Percentiles rank a stretch among this genome's conserved stretches.
These are phyloP conservation scores for Picea abies DNA, from an alignment of 83 land plant genomes.

Conservation along the genomic window DNA sequence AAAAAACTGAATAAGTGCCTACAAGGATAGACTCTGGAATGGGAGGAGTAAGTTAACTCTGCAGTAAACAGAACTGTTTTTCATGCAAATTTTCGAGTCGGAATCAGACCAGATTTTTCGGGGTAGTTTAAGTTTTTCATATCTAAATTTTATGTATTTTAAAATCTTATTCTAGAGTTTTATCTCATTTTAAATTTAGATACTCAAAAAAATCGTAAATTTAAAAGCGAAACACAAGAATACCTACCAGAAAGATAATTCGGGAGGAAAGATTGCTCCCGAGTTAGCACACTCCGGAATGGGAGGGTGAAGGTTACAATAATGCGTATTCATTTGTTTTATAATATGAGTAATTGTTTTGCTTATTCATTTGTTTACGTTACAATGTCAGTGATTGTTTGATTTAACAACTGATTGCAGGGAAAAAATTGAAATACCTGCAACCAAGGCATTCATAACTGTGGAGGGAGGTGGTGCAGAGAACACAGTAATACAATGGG, in stretches of 20 bases:
- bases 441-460: constrained; percentile 68
- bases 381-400: not conserved
- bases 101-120: no score
- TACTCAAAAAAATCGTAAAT: no score
- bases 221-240: no score
- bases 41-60: constrained; percentile 13
- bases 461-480: constrained; percentile 80
- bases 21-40: not conserved
- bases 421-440: constrained; percentile 67
- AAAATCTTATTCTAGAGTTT: no score
- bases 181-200: no score
- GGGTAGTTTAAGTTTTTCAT: no score
- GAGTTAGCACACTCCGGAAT: not conserved
- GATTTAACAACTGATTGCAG: constrained; percentile 25
- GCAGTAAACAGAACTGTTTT: no score
- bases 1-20: no score
- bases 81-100: no score
- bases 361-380: not conserved
- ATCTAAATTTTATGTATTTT: no score
- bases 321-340: not conserved
- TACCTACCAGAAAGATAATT: no score
- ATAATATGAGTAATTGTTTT: not conserved
- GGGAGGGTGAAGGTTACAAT: constrained; percentile 31
- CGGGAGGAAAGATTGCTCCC: no score
- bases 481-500: constrained; percentile 66